Evolutionary conservation across 176 grass and related monocot species (phyloP), one percentile per base, ranked within the genome.

Genomic region (Tillandsia fasciculata): DNA sequence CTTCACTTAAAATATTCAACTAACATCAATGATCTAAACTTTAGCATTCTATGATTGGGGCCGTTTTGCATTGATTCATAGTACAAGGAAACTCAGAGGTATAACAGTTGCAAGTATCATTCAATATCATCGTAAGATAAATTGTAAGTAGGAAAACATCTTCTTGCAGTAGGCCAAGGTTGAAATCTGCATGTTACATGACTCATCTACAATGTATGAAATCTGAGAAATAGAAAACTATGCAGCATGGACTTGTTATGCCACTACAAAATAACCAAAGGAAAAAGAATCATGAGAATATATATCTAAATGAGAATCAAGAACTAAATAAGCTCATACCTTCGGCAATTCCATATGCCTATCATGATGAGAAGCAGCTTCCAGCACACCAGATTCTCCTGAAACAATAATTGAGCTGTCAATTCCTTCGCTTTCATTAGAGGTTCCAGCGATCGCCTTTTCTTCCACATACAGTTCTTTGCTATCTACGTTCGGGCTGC

Each of bases 401-500:
- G 74, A 79, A 82, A 72, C 10, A 24, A 61, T 49, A 67, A 24
- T 33, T 11, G 50, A 70, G 17, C 20, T 42, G 72, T 48, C 63
- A 48, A 69, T 53, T 82, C 76, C 67, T 48, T 74, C 56, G 49
- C 64, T 61, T 83, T 74, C 81, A 52, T 69, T 63, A 81, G 64
- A 73, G 81, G 42, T 52, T 80, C 78, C 79, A 74, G 27, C 26
- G 49, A 18, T 29, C 66, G 53, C 74, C 59, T 79, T 83, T 69
- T 70, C 76, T 72, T 85, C 69, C 10, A 78, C 57, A 70, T 64
- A 52, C 52, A 71, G 20, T 63, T 82, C 63, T 11, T 79, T 75
- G 63, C 57, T 12, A 29, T 88, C 75, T 71, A 83, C 53, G 15
- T 59, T 67, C n/a, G 57, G 58, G 54, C 18, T 65, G 58, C 78